phyloP scores from a whole-genome alignment of 441 rosid genomes.

The Iberis amara region DNA sequence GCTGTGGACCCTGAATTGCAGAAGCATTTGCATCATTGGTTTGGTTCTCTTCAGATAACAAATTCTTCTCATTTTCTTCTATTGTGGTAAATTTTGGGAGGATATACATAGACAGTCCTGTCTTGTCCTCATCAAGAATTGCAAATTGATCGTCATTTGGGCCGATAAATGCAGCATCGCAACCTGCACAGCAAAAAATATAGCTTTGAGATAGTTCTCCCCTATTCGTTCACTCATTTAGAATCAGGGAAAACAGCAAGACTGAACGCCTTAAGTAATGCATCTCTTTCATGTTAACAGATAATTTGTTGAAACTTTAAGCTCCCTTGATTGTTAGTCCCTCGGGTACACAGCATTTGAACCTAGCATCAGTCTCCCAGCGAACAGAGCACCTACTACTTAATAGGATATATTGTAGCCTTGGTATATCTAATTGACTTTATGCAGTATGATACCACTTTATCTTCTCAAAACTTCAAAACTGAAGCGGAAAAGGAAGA shows the following conservation, averaged over 20 bases:
- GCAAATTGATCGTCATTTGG: conserved; percentile 82
- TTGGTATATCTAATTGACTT: conserved; percentile 1
- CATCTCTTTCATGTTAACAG: conserved; percentile 16
- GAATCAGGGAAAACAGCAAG: conserved; percentile 21
- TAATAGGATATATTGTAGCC: conserved; percentile 16
- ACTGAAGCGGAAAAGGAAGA: not conserved
- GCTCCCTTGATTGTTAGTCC: conserved; percentile 6
- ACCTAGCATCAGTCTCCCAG: conserved; percentile 9
- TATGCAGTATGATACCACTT: conserved; percentile 8
- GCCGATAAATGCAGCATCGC: conserved; percentile 93
- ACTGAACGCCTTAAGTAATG: conserved; percentile 14
- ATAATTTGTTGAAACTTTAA: conserved; percentile 3
- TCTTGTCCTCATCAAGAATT: conserved; percentile 89
- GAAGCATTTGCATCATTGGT: conserved; percentile 51
- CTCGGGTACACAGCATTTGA: conserved; percentile 15
- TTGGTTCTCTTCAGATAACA: conserved; percentile 55
- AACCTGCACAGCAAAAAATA: conserved; percentile 46
- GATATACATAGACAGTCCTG: conserved; percentile 70
- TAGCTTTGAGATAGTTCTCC: conserved; percentile 18
- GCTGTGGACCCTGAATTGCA: conserved; percentile 73
- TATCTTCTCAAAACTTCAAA: conserved; percentile 3
- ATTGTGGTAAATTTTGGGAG: conserved; percentile 67
- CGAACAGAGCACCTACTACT: conserved; percentile 18
- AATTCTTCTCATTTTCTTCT: conserved; percentile 59
- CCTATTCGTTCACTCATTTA: conserved; percentile 14